Percentiles rank a stretch among this genome's conserved stretches.
Evolutionary conservation across 1,139 yeast genomes (phyloP).

Genomic region (Lodderomyces margitis): DNA sequence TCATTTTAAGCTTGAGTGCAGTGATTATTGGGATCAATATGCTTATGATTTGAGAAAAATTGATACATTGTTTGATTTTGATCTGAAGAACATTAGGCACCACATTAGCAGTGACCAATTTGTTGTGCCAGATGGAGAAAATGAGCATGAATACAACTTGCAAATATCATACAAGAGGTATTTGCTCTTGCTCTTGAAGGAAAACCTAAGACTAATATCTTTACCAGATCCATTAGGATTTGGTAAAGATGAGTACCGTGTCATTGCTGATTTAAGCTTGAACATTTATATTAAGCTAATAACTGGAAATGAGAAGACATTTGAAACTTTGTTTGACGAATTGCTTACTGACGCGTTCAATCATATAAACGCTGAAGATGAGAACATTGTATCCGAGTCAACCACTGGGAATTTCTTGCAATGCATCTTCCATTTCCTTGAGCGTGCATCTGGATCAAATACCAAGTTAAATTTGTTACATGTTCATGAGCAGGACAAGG

Average conservation of each 20-base stretch:
- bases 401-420: conserved; percentile 29
- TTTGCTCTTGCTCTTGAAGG: conserved; percentile 30
- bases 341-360: conserved; percentile 26
- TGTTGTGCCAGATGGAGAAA: conserved; percentile 49
- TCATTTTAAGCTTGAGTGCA: conserved; percentile 4
- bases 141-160: conserved; percentile 16
- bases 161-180: conserved; percentile 1
- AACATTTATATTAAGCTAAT: conserved; percentile 47
- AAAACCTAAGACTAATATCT: conserved; percentile 39
- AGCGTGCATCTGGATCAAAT: conserved; percentile 30
- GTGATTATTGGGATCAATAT: conserved; percentile 31
- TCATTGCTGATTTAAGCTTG: conserved; percentile 12
- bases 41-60: conserved; percentile 56
- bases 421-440: conserved; percentile 31
- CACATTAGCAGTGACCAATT: conserved; percentile 50
- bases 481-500: conserved; percentile 31
- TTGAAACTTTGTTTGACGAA: conserved; percentile 35
- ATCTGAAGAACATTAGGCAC: conserved; percentile 40
- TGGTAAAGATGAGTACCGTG: background rate
- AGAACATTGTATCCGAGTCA: conserved; percentile 25
- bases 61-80: conserved; percentile 47
- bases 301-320: conserved; percentile 56
- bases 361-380: conserved; percentile 20
- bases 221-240: background rate
- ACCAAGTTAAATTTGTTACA: conserved; percentile 32